phyloP scores from a whole-genome alignment of 176 grass and related monocot species.

The Poa annua region DNA sequence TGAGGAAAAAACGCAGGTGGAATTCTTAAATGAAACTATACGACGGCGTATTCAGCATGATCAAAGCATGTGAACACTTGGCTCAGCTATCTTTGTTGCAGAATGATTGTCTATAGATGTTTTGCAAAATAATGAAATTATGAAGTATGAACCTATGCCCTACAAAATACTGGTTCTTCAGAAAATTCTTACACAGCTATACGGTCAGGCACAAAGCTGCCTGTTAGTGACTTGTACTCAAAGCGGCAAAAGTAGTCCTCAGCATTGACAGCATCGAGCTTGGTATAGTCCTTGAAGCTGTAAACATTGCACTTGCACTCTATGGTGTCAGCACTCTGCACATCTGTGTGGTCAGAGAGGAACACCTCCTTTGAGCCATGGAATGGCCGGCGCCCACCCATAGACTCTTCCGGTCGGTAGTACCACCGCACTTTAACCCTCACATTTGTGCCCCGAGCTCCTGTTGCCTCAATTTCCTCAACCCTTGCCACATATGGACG shows the following conservation, averaged over 20 bases:
- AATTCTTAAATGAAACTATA: background rate
- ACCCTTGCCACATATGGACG: slow-evolving; percentile 76
- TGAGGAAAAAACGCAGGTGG: background rate
- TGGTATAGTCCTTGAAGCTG: slow-evolving; percentile 70
- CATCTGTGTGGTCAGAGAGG: slow-evolving; percentile 89
- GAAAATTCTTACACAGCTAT: slow-evolving; percentile 79
- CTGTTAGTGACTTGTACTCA: slow-evolving; percentile 78
- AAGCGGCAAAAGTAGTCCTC: slow-evolving; percentile 91
- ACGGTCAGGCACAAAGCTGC: slow-evolving; percentile 73
- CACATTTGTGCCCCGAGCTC: slow-evolving; percentile 59
- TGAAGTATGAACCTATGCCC: background rate
- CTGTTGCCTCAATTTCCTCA: slow-evolving; percentile 72
- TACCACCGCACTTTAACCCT: slow-evolving; percentile 82
- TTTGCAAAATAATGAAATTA: slow-evolving; percentile 11
- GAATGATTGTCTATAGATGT: background rate
- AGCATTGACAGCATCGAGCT: slow-evolving; percentile 67
- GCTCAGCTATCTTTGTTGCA: background rate
- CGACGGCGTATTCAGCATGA: background rate
- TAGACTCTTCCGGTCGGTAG: slow-evolving; percentile 90
- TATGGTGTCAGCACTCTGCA: slow-evolving; percentile 91
- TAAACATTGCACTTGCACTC: slow-evolving; percentile 88
- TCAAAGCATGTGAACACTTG: background rate
- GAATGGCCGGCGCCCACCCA: slow-evolving; percentile 68
- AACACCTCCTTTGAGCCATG: slow-evolving; percentile 86
- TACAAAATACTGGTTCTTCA: background rate